These are phyloP conservation scores for Penicillium brasilianum DNA, from an alignment of 2,329 filamentous ascomycete genomes.

Conservation along the genomic window DNA sequence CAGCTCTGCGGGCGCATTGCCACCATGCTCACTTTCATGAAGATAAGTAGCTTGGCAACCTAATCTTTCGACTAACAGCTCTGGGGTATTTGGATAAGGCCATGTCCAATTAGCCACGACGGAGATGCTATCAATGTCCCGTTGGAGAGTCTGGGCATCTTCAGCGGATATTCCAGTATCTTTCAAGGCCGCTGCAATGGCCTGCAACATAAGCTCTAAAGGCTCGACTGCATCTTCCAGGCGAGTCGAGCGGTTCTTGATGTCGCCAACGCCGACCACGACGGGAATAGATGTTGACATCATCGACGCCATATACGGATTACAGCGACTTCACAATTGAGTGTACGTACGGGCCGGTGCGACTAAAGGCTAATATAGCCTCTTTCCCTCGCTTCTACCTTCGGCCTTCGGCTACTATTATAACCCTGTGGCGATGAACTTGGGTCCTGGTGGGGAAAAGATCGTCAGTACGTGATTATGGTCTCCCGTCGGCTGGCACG, in stretches of 20 bases:
- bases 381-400: no score
- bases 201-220: conserved; percentile 61
- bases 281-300: conserved; percentile 50
- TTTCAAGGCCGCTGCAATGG: conserved; percentile 57
- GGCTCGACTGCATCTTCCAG: conserved; percentile 64
- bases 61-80: conserved; percentile 57
- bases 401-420: not conserved
- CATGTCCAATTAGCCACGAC: conserved; percentile 64
- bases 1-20: conserved; percentile 65
- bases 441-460: not conserved
- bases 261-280: conserved; percentile 66
- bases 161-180: conserved; percentile 52
- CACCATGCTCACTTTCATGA: conserved; percentile 63
- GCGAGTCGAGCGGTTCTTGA: conserved; percentile 61
- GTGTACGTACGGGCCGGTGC: not conserved
- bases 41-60: conserved; percentile 55
- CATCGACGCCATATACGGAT: not conserved
- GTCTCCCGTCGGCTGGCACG: conserved; percentile 2
- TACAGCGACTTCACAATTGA: not conserved
- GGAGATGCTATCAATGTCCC: conserved; percentile 61
- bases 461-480: not conserved
- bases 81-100: conserved; percentile 55
- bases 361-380: not conserved
- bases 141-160: conserved; percentile 43
- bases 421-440: not conserved